Conservation (phyloP, 371 early-diverging fungal genomes). For the Dichotomocladium elegans region DNA sequence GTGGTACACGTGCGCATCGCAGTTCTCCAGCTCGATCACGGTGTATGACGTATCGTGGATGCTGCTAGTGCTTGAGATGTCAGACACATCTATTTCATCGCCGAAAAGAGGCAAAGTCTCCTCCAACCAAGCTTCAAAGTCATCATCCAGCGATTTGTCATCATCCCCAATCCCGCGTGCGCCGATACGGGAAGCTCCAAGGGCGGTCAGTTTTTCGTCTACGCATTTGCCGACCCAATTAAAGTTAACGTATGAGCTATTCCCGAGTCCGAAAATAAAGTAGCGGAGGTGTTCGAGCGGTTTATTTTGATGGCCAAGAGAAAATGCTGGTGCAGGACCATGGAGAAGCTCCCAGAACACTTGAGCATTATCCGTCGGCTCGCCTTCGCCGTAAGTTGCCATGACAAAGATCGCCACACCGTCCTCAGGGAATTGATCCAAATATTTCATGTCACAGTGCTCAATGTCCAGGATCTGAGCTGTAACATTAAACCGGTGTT, state of each 20-base stretch:
- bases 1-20: conserved; percentile 31
- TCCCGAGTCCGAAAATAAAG: conserved; percentile 90
- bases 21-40: conserved; percentile 7
- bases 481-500: conserved; percentile 61
- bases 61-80: neutral
- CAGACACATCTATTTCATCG: neutral
- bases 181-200: conserved; percentile 76
- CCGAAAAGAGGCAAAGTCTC: conserved; percentile 61
- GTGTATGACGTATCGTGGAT: conserved; percentile 2
- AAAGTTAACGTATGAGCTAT: conserved; percentile 91
- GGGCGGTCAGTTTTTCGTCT: conserved; percentile 55
- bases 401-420: conserved; percentile 70
- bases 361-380: conserved; percentile 84
- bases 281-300: conserved; percentile 65
- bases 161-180: conserved; percentile 91
- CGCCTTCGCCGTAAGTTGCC: conserved; percentile 86
- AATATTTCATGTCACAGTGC: conserved; percentile 72
- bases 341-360: conserved; percentile 75
- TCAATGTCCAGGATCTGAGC: conserved; percentile 78
- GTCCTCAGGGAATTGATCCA: conserved; percentile 57
- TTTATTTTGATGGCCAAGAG: conserved; percentile 38
- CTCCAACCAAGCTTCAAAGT: conserved; percentile 88
- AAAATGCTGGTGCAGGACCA: conserved; percentile 67
- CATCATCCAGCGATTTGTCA: conserved; percentile 87
- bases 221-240: conserved; percentile 71